These are phyloP conservation scores for Talaromyces sp. DNA, from an alignment of 2,329 filamentous ascomycete species.

Conservation along the genomic window DNA sequence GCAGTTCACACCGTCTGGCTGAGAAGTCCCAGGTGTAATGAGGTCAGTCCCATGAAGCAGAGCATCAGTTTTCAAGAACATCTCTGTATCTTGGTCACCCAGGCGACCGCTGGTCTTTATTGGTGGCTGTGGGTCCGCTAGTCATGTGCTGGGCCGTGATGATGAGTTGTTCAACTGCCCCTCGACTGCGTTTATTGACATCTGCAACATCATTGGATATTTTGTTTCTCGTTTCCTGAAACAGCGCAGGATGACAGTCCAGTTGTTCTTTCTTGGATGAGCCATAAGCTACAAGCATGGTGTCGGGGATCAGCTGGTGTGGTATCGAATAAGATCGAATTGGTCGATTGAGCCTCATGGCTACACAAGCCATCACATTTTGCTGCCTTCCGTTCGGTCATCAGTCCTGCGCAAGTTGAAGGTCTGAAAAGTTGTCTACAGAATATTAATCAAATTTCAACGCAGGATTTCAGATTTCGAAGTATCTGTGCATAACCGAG, in stretches of 20 bases:
- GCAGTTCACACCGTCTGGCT: not conserved
- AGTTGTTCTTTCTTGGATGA: not conserved
- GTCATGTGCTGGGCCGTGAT: slow-evolving; percentile 16
- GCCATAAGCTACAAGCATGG: not conserved
- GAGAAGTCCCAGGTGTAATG: not conserved
- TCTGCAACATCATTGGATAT: slow-evolving; percentile 12
- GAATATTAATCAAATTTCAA: not conserved
- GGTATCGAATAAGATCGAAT: not conserved
- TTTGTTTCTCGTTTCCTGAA: not conserved
- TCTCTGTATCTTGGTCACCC: slow-evolving; percentile 10
- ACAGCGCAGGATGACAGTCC: not conserved
- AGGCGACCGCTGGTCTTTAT: slow-evolving; percentile 15
- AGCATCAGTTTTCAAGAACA: not conserved
- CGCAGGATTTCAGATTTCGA: not conserved
- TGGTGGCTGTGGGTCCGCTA: slow-evolving; percentile 17
- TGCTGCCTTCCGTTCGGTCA: not conserved
- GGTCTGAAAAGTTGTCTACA: not conserved
- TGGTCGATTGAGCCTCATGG: not conserved
- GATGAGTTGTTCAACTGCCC: slow-evolving; percentile 19
- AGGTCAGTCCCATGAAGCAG: not conserved
- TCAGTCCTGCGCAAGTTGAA: not conserved
- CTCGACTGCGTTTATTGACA: slow-evolving; percentile 1
- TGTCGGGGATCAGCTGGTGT: not conserved
- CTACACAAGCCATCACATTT: not conserved
- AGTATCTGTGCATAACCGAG: not conserved